Percentiles rank a stretch among this genome's conserved stretches.
Evolutionary conservation across 2,329 filamentous ascomycete genomes (phyloP).

Genomic region (Amphichorda felina): DNA sequence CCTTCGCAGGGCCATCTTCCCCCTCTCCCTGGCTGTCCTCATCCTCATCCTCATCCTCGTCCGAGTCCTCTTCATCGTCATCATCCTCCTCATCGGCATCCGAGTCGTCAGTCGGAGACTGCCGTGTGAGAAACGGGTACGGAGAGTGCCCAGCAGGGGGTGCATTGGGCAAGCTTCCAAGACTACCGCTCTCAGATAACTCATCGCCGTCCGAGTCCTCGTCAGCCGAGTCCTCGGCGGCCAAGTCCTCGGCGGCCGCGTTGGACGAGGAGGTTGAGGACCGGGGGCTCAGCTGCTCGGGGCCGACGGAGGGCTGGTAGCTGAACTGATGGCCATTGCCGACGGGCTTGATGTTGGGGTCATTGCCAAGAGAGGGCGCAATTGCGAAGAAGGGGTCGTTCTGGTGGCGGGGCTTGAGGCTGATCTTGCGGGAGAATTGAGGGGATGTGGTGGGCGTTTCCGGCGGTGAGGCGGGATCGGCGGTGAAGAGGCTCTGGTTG

Average conservation of each 20-base stretch:
- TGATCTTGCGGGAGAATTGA: conserved; percentile 18
- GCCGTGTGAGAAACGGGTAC: not conserved
- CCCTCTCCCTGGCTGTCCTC: conserved; percentile 1
- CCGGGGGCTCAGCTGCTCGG: conserved; percentile 23
- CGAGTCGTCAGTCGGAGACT: conserved; percentile 4
- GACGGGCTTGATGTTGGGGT: conserved; percentile 28
- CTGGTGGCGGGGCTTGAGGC: conserved; percentile 17
- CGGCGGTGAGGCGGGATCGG: conserved; percentile 33
- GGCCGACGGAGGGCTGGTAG: conserved; percentile 20
- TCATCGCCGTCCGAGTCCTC: conserved; percentile 13
- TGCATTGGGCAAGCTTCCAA: conserved; percentile 13
- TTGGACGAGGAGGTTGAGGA: conserved; percentile 18
- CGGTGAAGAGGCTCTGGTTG: conserved; percentile 8
- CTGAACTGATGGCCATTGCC: conserved; percentile 30
- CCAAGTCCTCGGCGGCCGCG: conserved; percentile 8
- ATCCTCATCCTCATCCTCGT: conserved; percentile 1
- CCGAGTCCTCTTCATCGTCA: conserved; percentile 1
- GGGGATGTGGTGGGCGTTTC: conserved; percentile 31
- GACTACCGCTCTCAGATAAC: conserved; percentile 14
- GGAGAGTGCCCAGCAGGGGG: conserved; percentile 2
- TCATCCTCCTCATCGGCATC: conserved; percentile 8
- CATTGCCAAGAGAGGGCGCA: conserved; percentile 16
- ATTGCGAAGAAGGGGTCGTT: conserved; percentile 15
- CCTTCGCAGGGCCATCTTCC: too few relatives aligned
- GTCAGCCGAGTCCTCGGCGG: too few relatives aligned